Evolutionary conservation across 169 alveolate species (phyloP), one percentile per base, ranked within the genome.

Genomic region (Condylostoma magnum): DNA sequence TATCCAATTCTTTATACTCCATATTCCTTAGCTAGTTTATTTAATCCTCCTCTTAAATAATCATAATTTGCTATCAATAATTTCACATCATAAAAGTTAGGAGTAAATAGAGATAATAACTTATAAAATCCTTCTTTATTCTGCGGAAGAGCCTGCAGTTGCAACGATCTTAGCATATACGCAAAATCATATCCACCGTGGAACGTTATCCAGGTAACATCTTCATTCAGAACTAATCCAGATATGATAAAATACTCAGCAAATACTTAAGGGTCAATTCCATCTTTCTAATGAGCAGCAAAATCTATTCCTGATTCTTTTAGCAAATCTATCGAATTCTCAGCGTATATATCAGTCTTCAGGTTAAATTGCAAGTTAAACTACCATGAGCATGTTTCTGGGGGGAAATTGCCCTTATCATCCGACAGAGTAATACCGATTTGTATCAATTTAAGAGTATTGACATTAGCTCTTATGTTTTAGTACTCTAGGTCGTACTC

Each of bases 131-230:
- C 95, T 15, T 95, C 89, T 83, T 96, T 98, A 41, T 84, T 90
- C 22, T 95, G 90, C 2, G 99, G 99, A 28, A 97, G 80, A 6
- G 91, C 85, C 36, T 85, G 84, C 47, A 96, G 88, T 15, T 97
- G 93, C 53, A 96, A 86, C 51, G 93, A 82, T 79, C 97, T 94
- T 28, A 97, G 76, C 55, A 98, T 76, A 77, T 98, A 98, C 22
- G 98, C 99, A 80, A 97, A 98, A 84, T 98, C 99, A 84, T 93
- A 97, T 69, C 98, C 90, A 25, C 99, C 99, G 70, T 98, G 99
- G 77, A 96, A 98, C 52, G 99, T 94, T 4, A 98, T 94, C 99
- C 99, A 98, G 38, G 93, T 89, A n/a, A 98, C 91, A 70, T 96
- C 98, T 37, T 96, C 99, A 83, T 97, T 97, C 88, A 97, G 87